Evolutionary conservation across 1,284 basidiomycete genomes (phyloP).

Genomic region (Cerioporus squamosus): DNA sequence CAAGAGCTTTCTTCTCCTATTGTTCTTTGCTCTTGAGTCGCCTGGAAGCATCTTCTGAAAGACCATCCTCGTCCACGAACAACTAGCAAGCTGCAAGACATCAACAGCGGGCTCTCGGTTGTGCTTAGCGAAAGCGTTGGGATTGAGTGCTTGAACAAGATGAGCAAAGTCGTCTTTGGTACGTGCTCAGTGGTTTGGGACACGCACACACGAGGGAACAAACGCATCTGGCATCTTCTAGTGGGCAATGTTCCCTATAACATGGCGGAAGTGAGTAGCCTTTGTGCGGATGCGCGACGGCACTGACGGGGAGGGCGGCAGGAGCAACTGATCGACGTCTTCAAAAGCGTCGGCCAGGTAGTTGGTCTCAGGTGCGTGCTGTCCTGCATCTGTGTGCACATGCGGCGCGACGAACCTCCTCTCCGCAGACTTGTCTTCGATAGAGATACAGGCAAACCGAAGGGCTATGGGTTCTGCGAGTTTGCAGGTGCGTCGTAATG

Average conservation of each 20-base stretch:
- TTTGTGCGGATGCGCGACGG: background rate
- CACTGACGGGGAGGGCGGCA: conserved; percentile 27
- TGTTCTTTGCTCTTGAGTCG: no score
- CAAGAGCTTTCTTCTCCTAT: no score
- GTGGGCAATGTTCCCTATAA: conserved; percentile 89
- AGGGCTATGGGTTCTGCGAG: conserved; percentile 98
- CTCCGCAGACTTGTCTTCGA: conserved; percentile 84
- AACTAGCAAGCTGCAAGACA: no score
- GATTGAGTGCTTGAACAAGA: no score
- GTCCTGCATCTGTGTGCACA: conserved; percentile 38
- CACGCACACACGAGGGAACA: background rate
- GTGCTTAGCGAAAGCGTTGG: no score
- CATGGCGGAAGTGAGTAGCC: conserved; percentile 68
- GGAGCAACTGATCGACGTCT: conserved; percentile 84
- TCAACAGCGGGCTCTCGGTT: no score
- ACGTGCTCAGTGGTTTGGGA: conserved; percentile 17
- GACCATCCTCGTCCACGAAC: no score
- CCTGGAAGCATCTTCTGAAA: no score
- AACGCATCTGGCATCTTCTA: conserved; percentile 40
- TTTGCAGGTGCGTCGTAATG: conserved; percentile 78
- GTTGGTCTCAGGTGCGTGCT: conserved; percentile 80
- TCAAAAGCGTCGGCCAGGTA: conserved; percentile 86
- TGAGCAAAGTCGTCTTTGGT: conserved; percentile 60
- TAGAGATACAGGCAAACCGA: conserved; percentile 92
- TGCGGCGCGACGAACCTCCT: no score